phyloP scores from a whole-genome alignment of 306 rosid species.

The Prunus dulcis region DNA sequence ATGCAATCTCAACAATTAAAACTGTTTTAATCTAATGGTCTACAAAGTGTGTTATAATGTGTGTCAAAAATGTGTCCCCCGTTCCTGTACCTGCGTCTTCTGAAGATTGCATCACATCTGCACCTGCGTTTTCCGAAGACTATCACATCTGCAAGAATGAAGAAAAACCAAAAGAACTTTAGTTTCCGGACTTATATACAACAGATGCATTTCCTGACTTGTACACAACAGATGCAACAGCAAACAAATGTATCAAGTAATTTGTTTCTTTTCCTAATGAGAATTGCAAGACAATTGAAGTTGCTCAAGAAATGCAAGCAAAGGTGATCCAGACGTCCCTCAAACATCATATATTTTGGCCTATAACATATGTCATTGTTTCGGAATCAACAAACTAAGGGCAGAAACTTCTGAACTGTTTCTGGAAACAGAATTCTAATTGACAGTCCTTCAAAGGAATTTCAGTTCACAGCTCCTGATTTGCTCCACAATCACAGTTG shows the following conservation, averaged over 20 bases:
- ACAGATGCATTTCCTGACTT: no score
- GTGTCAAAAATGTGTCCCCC: no score
- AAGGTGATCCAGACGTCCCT: background rate
- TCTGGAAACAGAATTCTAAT: background rate
- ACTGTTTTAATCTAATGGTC: no score
- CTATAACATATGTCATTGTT: background rate
- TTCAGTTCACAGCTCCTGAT: background rate
- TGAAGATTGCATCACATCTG: background rate
- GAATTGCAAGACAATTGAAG: background rate
- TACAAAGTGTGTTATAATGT: no score
- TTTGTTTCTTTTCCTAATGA: background rate
- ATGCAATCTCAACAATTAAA: no score
- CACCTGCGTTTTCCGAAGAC: background rate
- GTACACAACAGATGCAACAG: background rate
- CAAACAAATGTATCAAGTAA: background rate
- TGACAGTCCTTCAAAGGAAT: background rate
- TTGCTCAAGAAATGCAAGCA: background rate
- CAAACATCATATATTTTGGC: background rate
- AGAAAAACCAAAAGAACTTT: background rate
- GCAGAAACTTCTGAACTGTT: background rate
- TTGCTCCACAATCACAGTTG: background rate
- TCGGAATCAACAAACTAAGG: background rate
- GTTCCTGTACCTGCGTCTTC: no score
- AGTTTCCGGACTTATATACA: background rate
- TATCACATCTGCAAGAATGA: background rate